phyloP scores from a whole-genome alignment of 1,284 basidiomycete genomes.

The Gomphus bonarii region DNA sequence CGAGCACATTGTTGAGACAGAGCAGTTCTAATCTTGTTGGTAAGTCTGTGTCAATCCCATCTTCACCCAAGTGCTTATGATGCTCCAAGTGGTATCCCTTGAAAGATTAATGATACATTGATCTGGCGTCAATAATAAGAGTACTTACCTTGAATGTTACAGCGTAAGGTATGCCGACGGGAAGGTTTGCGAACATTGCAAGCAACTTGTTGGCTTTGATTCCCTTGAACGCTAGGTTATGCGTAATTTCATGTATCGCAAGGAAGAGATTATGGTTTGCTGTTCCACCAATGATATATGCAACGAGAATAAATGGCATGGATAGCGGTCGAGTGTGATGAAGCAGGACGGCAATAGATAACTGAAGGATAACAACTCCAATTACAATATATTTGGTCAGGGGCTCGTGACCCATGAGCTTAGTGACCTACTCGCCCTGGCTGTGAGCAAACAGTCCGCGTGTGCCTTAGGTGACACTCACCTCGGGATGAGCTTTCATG shows the following conservation, averaged over 20 bases:
- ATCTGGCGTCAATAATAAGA: constrained; percentile 1
- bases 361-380: constrained; percentile 69
- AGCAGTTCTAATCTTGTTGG: constrained; percentile 82
- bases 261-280: constrained; percentile 97
- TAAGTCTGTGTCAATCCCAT: constrained; percentile 92
- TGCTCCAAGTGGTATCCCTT: constrained; percentile 90
- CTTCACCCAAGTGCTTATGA: constrained; percentile 92
- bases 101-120: background rate
- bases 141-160: constrained; percentile 83
- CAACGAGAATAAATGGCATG: constrained; percentile 61
- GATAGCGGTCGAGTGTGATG: constrained; percentile 62
- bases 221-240: constrained; percentile 89
- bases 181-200: constrained; percentile 86
- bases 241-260: constrained; percentile 97
- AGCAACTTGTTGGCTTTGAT: constrained; percentile 79
- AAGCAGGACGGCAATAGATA: constrained; percentile 55
- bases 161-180: constrained; percentile 91
- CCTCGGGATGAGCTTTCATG: constrained; percentile 90
- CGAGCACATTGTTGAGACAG: constrained; percentile 88
- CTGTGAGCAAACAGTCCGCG: background rate
- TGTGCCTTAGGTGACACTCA: constrained; percentile 24
- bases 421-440: constrained; percentile 53
- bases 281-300: constrained; percentile 88
- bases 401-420: constrained; percentile 92
- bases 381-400: constrained; percentile 84